Conservation (phyloP, 2,329 filamentous ascomycete genomes). For the Volutella citrinella region DNA sequence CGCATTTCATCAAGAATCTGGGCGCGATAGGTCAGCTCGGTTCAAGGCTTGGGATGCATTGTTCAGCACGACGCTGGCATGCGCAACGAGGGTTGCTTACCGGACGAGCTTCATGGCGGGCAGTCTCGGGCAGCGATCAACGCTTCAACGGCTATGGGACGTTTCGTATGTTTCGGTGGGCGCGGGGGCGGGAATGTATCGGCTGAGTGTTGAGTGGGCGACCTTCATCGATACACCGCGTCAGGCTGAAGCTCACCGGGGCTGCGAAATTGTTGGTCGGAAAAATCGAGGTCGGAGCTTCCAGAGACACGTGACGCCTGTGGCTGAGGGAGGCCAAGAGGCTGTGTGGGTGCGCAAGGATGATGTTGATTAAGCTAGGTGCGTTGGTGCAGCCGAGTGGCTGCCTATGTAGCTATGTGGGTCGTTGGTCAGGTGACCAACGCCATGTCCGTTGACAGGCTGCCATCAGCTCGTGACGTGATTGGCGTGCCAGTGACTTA, state of each 20-base stretch:
- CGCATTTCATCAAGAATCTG: conserved; percentile 99
- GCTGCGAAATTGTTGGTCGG: conserved; percentile 29
- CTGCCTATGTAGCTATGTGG: too few relatives aligned
- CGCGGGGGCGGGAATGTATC: conserved; percentile 4
- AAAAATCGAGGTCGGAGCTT: conserved; percentile 28
- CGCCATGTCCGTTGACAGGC: too few relatives aligned
- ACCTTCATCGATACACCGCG: conserved; percentile 16
- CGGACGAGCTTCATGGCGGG: conserved; percentile 97
- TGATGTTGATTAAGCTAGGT: too few relatives aligned
- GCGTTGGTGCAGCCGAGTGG: too few relatives aligned
- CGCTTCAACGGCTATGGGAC: conserved; percentile 22
- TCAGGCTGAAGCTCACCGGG: conserved; percentile 26
- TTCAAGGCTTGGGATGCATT: too few relatives aligned
- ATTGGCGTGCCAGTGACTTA: too few relatives aligned
- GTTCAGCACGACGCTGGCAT: too few relatives aligned
- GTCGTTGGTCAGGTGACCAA: too few relatives aligned
- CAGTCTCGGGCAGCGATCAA: too few relatives aligned
- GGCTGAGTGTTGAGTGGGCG: conserved; percentile 7
- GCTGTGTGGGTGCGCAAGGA: too few relatives aligned
- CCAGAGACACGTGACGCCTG: conserved; percentile 19
- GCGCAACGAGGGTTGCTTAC: conserved; percentile 50
- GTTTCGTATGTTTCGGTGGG: conserved; percentile 6
- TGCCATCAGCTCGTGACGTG: too few relatives aligned
- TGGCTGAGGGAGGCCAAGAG: not conserved
- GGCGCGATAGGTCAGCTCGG: conserved; percentile 23